Conservation (phyloP, 2,329 filamentous ascomycete genomes). For the Alternaria brassicae region DNA sequence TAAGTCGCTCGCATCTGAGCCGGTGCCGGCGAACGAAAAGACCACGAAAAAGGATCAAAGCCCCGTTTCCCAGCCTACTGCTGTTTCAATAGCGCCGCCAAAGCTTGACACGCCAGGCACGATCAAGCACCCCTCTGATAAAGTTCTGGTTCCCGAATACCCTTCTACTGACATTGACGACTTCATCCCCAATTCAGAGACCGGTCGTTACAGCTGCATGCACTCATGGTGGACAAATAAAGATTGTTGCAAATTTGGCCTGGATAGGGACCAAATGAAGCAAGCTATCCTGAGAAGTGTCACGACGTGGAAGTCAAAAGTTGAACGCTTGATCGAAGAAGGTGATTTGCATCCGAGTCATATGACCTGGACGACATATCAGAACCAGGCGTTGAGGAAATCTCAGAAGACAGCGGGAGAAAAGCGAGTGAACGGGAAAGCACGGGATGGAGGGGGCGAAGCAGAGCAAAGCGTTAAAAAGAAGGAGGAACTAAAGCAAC, state of each 20-base stretch:
- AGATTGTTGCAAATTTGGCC: not conserved
- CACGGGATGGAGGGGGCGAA: rapidly evolving
- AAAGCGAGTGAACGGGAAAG: rapidly evolving
- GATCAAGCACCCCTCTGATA: not conserved
- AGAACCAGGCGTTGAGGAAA: not conserved
- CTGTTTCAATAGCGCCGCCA: too few species aligned
- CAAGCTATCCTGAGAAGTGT: not conserved
- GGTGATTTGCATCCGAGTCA: not conserved
- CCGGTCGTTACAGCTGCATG: not conserved
- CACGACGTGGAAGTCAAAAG: not conserved
- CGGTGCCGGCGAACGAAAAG: not conserved
- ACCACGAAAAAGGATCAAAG: not conserved
- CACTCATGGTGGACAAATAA: not conserved
- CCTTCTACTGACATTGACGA: not conserved
- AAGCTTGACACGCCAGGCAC: not conserved
- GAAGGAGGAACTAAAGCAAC: not conserved
- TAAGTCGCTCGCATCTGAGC: not conserved
- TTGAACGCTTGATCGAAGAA: not conserved
- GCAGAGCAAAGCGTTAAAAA: not conserved
- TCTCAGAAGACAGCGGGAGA: not conserved
- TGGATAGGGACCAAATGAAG: not conserved
- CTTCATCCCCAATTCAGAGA: not conserved
- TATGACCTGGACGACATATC: not conserved
- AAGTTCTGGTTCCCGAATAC: not conserved
- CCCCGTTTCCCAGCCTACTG: rapidly evolving